Base-by-base conservation (phyloP, 2,329 filamentous ascomycete species). In the Lojkania enalia region DNA sequence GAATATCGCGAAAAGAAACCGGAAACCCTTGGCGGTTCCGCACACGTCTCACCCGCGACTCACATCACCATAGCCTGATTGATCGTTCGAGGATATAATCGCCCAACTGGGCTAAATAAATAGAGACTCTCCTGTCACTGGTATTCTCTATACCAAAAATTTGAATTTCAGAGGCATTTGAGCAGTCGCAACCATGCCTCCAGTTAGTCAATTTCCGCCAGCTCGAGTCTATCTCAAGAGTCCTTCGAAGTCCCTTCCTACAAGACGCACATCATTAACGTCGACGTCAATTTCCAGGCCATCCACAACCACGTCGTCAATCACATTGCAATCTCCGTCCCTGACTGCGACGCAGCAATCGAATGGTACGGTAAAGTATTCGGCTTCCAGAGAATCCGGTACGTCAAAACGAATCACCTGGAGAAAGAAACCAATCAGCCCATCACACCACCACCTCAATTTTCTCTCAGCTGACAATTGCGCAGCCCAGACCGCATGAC, bases 141-240 rank as follows among this genome's bases (percentile, higher is more conserved):
- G n/a, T n/a, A n/a, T n/a, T n/a, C n/a, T n/a, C n/a, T n/a, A n/a
- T n/a, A n/a, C n/a, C n/a, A n/a, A n/a, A n/a, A 33, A 33, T 25
- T 29, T 16, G 12, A 15, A 2, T 15, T 35, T 27, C 4, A 36
- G 16, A 27, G 25, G 30, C 30, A 16, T 16, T 35, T 42, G 7
- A 13, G 27, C 19, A 39, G 29, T n/a, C 21, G 23, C 42, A 15
- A 48, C 14, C 29, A 66, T 66, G 62, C 62, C 62, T 57, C 51
- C 62, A 42, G 52, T 66, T 45, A 63, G 60, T 49, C 60, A 64
- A 54, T 63, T 66, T 44, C 62, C 62, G 12, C 61, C 62, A 9
- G 62, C 62, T 4, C 55, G 62, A 15, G 60, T 64, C 50, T 66
- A 63, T 41, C 48, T 66, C 42, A 63, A 66, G 39, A 51, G 45